phyloP scores from a whole-genome alignment of 345 rosid genomes.

The Melaleuca quinquenervia region DNA sequence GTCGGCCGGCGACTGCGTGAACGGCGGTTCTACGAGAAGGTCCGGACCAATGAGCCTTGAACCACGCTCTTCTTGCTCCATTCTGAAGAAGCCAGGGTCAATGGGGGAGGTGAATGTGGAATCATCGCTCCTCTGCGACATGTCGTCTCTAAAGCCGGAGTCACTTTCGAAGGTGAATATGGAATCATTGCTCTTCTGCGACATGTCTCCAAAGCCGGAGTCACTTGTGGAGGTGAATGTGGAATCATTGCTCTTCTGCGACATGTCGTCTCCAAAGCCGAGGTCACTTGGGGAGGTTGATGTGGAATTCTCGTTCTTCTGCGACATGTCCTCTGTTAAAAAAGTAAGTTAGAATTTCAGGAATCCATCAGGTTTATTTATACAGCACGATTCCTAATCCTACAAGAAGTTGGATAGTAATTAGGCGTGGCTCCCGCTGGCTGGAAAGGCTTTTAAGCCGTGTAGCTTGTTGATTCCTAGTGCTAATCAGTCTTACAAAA shows the following conservation, averaged over 20 bases:
- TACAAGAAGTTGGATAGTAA: background rate
- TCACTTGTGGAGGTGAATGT: background rate
- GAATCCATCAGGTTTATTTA: background rate
- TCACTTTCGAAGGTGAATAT: background rate
- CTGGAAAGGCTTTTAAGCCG: background rate
- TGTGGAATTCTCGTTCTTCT: background rate
- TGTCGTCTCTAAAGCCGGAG: fast-evolving
- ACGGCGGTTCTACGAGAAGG: background rate
- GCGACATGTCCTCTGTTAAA: background rate
- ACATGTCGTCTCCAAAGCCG: background rate
- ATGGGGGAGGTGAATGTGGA: background rate
- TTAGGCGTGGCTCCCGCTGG: background rate
- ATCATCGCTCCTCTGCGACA: background rate
- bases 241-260: background rate
- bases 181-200: background rate
- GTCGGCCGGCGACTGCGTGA: background rate
- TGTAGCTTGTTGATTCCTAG: background rate
- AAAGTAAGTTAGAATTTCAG: background rate
- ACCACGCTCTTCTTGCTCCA: background rate
- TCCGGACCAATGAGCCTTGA: background rate
- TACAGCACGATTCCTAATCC: background rate
- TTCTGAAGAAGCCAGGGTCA: background rate
- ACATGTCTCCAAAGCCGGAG: background rate
- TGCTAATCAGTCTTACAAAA: background rate
- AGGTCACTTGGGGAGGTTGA: background rate